Percentiles rank a stretch among this genome's conserved stretches.
phyloP scores from a whole-genome alignment of 345 rosid species.

The Litchi chinensis region DNA sequence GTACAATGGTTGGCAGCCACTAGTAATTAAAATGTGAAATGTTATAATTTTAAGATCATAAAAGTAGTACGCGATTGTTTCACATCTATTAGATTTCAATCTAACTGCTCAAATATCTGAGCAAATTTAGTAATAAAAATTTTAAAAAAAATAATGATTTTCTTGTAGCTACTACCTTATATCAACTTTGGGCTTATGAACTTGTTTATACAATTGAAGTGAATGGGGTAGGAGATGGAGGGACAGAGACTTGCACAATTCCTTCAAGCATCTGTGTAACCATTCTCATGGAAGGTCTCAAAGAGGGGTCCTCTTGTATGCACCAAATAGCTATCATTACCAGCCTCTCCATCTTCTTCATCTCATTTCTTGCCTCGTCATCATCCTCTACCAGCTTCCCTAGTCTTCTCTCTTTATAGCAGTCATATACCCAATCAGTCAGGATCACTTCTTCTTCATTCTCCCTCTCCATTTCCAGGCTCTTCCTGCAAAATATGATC shows the following conservation, averaged over 20 bases:
- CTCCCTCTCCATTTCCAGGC: slow-evolving; percentile 9
- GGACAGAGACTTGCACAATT: slow-evolving; percentile 12
- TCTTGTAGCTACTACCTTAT: no score
- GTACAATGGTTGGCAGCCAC: no score
- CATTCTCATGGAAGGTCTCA: slow-evolving; percentile 26
- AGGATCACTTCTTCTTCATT: slow-evolving; percentile 17
- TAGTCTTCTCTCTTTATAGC: slow-evolving; percentile 13
- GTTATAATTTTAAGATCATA: no score
- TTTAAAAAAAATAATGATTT: no score
- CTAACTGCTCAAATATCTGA: no score
- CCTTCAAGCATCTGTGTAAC: slow-evolving; percentile 31
- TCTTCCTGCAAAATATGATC: slow-evolving; percentile 27
- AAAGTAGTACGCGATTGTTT: no score
- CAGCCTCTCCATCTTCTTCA: slow-evolving; percentile 21
- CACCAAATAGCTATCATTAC: slow-evolving; percentile 35
- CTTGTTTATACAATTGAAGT: background rate
- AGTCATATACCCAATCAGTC: slow-evolving; percentile 22
- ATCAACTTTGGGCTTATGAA: no score
- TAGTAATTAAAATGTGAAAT: no score
- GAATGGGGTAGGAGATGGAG: slow-evolving; percentile 25
- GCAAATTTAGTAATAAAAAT: no score
- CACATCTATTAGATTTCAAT: no score
- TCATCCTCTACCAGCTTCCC: slow-evolving; percentile 17
- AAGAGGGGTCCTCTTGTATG: slow-evolving; percentile 29
- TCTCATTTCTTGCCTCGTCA: slow-evolving; percentile 22